Conservation (phyloP, 2,329 filamentous ascomycete species). For the Falciphora oryzae region DNA sequence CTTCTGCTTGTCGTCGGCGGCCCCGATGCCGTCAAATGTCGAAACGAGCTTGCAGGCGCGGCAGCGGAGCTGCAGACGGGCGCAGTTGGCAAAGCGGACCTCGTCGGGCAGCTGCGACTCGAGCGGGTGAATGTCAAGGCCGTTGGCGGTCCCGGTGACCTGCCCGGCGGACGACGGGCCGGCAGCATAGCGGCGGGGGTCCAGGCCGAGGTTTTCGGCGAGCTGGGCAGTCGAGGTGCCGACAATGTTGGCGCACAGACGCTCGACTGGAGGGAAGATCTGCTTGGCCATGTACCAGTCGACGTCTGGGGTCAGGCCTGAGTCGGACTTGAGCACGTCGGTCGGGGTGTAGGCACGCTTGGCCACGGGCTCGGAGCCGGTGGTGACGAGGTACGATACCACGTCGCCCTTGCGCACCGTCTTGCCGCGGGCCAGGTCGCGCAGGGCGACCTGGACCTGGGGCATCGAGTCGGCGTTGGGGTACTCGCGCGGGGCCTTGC, state of each 20-base stretch:
- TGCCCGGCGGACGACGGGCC: conserved; percentile 30
- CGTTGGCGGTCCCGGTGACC: conserved; percentile 42
- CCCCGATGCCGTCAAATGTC: conserved; percentile 69
- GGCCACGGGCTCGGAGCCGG: conserved; percentile 61
- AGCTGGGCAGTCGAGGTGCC: conserved; percentile 87
- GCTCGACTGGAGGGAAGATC: conserved; percentile 95
- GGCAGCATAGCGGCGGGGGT: conserved; percentile 72
- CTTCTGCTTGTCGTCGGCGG: conserved; percentile 20
- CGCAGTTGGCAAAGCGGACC: conserved; percentile 78
- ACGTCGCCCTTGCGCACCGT: conserved; percentile 89
- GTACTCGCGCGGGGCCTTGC: conserved; percentile 89
- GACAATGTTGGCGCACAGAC: conserved; percentile 90
- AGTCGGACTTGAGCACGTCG: conserved; percentile 74
- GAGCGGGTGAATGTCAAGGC: conserved; percentile 77
- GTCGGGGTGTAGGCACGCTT: conserved; percentile 86
- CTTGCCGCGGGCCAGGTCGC: conserved; percentile 81
- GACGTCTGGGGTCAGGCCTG: conserved; percentile 76
- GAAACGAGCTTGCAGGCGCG: conserved; percentile 68
- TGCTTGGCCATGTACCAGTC: conserved; percentile 99
- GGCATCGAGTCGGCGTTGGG: conserved; percentile 94
- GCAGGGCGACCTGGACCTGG: conserved; percentile 89
- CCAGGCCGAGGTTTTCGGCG: conserved; percentile 88
- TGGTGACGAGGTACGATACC: conserved; percentile 90
- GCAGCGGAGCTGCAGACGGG: conserved; percentile 72
- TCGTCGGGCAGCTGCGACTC: conserved; percentile 93